phyloP scores from a whole-genome alignment of 345 rosid genomes.

The Lumnitzera littorea region DNA sequence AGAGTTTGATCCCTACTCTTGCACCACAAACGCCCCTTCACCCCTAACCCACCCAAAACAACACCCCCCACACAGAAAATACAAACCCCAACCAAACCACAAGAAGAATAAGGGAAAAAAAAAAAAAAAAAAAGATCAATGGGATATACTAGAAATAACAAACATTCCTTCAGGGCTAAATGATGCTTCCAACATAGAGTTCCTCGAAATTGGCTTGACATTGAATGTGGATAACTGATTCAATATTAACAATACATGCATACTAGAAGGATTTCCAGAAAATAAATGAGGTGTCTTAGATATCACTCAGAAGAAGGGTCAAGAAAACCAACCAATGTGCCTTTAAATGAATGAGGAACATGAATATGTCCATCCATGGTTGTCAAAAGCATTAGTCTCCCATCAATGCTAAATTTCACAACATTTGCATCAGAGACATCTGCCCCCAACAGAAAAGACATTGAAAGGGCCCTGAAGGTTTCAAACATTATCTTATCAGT shows the following conservation, averaged over 20 bases:
- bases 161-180: constrained; percentile 96
- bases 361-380: constrained; percentile 87
- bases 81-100: neutral
- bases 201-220: constrained; percentile 74
- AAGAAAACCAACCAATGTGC: constrained; percentile 37
- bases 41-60: too few species aligned
- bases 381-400: constrained; percentile 90
- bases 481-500: constrained; percentile 1
- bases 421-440: constrained; percentile 80
- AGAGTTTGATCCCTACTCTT: too few species aligned
- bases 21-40: too few species aligned
- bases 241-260: constrained; percentile 1
- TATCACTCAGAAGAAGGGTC: neutral
- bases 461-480: constrained; percentile 75
- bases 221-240: constrained; percentile 67
- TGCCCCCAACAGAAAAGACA: constrained; percentile 74
- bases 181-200: constrained; percentile 86
- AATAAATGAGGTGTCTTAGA: neutral
- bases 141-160: constrained; percentile 66
- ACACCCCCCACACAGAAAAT: too few species aligned
- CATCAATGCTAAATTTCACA: constrained; percentile 82
- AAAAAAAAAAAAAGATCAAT: constrained; percentile 4
- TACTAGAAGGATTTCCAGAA: constrained; percentile 4
- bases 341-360: constrained; percentile 73
- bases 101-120: neutral